A percentile compares a stretch with the other conserved stretches of the same genome.
These are phyloP conservation scores for Globisporangium orthogonon DNA, from an alignment of 352 stramenopile genomes.

Conservation along the genomic window DNA sequence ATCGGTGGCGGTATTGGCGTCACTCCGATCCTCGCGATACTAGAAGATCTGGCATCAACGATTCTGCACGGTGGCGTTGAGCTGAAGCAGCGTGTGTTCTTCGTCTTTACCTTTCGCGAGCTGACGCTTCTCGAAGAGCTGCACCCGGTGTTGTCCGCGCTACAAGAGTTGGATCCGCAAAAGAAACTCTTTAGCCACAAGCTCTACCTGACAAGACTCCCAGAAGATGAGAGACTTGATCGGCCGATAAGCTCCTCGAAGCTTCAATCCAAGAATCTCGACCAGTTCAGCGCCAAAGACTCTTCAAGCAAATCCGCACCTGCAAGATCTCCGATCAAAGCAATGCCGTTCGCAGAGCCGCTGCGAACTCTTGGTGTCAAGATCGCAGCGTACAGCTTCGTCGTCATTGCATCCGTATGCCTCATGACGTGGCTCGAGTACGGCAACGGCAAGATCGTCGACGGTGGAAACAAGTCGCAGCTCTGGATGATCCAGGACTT, in stretches of 20 bases:
- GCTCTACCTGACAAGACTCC: constrained; percentile 20
- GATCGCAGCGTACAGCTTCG: constrained; percentile 10
- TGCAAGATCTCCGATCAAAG: too few species aligned
- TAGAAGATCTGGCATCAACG: constrained; percentile 21
- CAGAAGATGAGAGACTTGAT: constrained; percentile 11
- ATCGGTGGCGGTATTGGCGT: constrained; percentile 30
- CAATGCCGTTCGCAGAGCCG: constrained; percentile 17
- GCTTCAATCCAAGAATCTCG: background rate
- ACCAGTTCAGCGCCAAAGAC: background rate
- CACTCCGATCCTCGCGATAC: constrained; percentile 27
- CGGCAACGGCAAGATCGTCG: constrained; percentile 18
- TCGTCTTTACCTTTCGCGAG: constrained; percentile 11
- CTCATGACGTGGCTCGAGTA: constrained; percentile 17
- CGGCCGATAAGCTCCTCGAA: constrained; percentile 7
- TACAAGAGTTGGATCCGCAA: background rate
- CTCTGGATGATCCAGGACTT: constrained; percentile 27
- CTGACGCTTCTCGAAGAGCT: background rate
- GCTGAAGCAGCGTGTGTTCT: constrained; percentile 13
- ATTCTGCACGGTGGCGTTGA: background rate
- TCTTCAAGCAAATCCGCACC: background rate
- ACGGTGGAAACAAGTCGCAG: constrained; percentile 19
- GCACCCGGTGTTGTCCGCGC: background rate
- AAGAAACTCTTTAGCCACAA: constrained; percentile 3
- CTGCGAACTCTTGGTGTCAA: constrained; percentile 9
- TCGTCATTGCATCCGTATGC: constrained; percentile 15